Conservation (phyloP, 306 rosid genomes). For the Rosa chinensis region DNA sequence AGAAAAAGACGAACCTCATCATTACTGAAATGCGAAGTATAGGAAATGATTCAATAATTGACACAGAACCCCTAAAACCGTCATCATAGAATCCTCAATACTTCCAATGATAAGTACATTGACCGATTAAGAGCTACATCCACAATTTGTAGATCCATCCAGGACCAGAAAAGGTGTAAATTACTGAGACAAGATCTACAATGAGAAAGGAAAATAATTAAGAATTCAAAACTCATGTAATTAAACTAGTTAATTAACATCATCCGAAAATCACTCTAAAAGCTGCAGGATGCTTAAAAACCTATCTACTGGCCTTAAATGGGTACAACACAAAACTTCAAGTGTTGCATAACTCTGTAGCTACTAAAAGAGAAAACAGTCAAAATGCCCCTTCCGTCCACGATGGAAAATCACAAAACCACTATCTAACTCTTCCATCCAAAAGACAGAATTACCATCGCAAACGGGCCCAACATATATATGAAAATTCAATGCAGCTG, state of each 20-base stretch:
- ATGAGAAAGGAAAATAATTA: neutral
- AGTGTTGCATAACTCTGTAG: neutral
- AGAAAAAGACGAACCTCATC: slow-evolving; percentile 24
- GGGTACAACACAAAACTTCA: slow-evolving; percentile 3
- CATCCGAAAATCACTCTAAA: neutral
- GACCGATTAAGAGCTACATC: neutral
- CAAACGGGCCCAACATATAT: neutral
- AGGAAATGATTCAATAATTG: neutral
- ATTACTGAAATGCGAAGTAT: neutral
- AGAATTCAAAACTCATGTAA: neutral
- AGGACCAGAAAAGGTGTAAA: slow-evolving; percentile 2
- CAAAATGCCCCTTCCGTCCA: slow-evolving; percentile 9
- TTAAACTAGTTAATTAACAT: neutral
- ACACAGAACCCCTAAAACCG: neutral
- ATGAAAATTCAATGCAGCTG: neutral
- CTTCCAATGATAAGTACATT: neutral
- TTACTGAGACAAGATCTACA: neutral
- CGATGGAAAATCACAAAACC: neutral
- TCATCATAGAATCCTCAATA: neutral
- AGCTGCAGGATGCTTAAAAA: neutral
- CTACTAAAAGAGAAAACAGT: neutral
- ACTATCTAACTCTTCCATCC: neutral
- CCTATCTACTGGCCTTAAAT: neutral
- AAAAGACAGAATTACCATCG: neutral
- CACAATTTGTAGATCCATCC: neutral